A percentile compares a stretch with the other conserved stretches of the same genome.
Evolutionary conservation across 148 eudicot species (phyloP).

Genomic region (Polygonum aviculare): DNA sequence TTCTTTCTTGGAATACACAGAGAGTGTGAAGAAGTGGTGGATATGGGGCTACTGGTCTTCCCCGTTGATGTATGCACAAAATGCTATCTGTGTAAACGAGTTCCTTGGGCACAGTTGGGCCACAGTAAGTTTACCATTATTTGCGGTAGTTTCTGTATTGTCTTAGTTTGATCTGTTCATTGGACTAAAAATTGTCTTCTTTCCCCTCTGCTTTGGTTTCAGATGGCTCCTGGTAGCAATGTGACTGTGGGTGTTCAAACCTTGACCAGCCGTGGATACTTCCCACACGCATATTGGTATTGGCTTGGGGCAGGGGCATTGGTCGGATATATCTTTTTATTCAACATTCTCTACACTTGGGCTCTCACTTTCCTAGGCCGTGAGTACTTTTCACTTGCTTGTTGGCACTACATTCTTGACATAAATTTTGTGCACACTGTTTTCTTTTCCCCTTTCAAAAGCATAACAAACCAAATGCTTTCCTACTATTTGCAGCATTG

Average conservation of each 20-base stretch:
- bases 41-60: slow-evolving; percentile 75
- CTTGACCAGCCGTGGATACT: slow-evolving; percentile 28
- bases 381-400: slow-evolving; percentile 19
- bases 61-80: slow-evolving; percentile 69
- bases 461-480: neutral
- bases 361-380: slow-evolving; percentile 50
- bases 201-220: too few species aligned
- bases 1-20: slow-evolving; percentile 19
- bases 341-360: slow-evolving; percentile 31
- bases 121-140: slow-evolving; percentile 28
- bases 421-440: neutral
- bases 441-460: neutral
- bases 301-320: slow-evolving; percentile 61
- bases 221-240: neutral
- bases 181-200: neutral
- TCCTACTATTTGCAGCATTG: slow-evolving; percentile 23
- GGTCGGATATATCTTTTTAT: slow-evolving; percentile 35
- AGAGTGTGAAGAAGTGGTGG: slow-evolving; percentile 58
- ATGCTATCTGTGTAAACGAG: slow-evolving; percentile 55
- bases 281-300: slow-evolving; percentile 43
- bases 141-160: neutral
- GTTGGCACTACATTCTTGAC: neutral
- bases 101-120: slow-evolving; percentile 61
- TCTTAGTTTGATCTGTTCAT: neutral
- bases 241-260: slow-evolving; percentile 31